phyloP scores from a whole-genome alignment of 2,329 filamentous ascomycete genomes.

The Xylariaceae sp. region DNA sequence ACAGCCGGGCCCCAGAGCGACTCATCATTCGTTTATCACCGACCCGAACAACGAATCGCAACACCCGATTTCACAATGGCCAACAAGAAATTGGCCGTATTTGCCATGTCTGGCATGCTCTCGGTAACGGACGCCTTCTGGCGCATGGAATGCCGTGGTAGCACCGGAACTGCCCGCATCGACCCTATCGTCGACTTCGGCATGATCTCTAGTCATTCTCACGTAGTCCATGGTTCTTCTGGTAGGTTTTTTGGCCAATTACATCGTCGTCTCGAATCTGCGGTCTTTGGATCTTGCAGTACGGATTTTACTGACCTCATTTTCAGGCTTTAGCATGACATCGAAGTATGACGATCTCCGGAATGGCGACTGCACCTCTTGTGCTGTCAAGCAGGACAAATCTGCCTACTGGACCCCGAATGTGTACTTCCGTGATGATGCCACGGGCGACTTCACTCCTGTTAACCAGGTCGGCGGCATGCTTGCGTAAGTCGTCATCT shows the following conservation, averaged over 20 bases:
- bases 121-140: constrained; percentile 64
- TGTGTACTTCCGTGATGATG: constrained; percentile 66
- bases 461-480: constrained; percentile 75
- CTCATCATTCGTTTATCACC: neutral
- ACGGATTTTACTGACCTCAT: neutral
- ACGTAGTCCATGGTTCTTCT: constrained; percentile 68
- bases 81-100: constrained; percentile 23
- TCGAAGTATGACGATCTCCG: constrained; percentile 53
- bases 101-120: constrained; percentile 30
- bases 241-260: constrained; percentile 49
- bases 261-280: neutral
- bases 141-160: constrained; percentile 78
- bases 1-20: neutral
- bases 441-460: constrained; percentile 59
- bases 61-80: constrained; percentile 17
- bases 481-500: constrained; percentile 61
- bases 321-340: constrained; percentile 57
- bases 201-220: constrained; percentile 57
- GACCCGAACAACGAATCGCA: neutral
- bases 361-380: constrained; percentile 68
- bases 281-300: neutral
- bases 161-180: constrained; percentile 63
- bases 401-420: constrained; percentile 84
- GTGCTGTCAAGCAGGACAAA: constrained; percentile 71
- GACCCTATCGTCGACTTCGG: constrained; percentile 70